Conservation (phyloP, 2,329 filamentous ascomycete species). For the Colletotrichum magnum region DNA sequence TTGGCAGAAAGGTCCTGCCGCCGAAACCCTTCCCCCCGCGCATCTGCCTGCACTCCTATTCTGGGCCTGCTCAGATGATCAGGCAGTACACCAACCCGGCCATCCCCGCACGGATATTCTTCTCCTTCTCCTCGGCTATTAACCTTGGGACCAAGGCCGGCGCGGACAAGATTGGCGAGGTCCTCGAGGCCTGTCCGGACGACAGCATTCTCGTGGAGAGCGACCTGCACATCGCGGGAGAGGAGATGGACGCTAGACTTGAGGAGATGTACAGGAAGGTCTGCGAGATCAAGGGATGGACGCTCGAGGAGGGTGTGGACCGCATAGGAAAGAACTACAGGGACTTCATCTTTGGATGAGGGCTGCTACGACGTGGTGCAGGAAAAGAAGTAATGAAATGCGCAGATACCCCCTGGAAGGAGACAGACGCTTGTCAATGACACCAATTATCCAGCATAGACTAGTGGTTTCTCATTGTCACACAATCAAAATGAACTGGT, state of each 20-base stretch:
- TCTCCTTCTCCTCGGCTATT: constrained; percentile 88
- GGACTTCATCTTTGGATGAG: constrained; percentile 77
- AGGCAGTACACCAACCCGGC: constrained; percentile 82
- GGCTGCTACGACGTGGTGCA: no score
- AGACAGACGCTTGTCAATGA: no score
- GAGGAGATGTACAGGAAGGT: constrained; percentile 83
- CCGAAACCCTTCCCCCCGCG: constrained; percentile 82
- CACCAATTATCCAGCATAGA: no score
- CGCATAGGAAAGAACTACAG: constrained; percentile 82
- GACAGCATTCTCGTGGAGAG: constrained; percentile 89
- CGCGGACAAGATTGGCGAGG: constrained; percentile 68
- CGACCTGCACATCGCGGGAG: constrained; percentile 87
- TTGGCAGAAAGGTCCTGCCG: constrained; percentile 10
- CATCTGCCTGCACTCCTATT: constrained; percentile 95
- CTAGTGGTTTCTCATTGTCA: no score
- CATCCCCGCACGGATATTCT: constrained; percentile 84
- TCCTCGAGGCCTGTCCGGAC: constrained; percentile 81
- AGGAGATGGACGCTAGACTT: constrained; percentile 82
- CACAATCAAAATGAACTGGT: no score
- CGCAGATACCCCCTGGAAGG: no score
- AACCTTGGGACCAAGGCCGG: constrained; percentile 75
- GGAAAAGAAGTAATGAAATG: no score
- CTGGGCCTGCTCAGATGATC: constrained; percentile 80
- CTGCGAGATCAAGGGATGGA: constrained; percentile 85
- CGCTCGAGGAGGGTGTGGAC: constrained; percentile 77